Evolutionary conservation across 257 asterid species (phyloP).

Genomic region (Solanum etuberosum): DNA sequence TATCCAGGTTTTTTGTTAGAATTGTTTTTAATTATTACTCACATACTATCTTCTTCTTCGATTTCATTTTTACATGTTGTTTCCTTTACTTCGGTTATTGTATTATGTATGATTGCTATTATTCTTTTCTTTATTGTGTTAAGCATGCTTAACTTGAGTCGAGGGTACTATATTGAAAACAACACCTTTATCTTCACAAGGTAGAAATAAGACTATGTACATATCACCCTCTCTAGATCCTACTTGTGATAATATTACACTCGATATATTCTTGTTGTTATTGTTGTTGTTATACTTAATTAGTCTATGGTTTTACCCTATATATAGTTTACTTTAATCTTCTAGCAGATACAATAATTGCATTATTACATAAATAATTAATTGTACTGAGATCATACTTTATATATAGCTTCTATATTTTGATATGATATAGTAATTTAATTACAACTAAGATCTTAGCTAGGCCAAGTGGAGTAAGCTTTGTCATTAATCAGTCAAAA

Average conservation of each 20-base stretch:
- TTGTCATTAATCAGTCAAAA: background rate
- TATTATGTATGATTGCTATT: background rate
- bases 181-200: background rate
- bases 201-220: rapidly evolving
- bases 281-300: background rate
- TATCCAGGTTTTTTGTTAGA: background rate
- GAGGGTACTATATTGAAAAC: background rate
- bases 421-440: background rate
- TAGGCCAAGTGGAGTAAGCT: background rate
- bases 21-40: background rate
- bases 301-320: background rate
- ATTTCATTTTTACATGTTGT: background rate
- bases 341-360: background rate
- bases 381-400: background rate
- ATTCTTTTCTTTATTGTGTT: background rate
- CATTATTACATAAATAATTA: background rate
- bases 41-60: background rate
- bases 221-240: background rate
- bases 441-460: background rate
- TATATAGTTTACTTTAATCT: background rate
- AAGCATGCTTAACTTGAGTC: background rate
- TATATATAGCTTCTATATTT: background rate
- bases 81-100: background rate
- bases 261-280: background rate
- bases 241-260: background rate